These are phyloP conservation scores for Blastosporella zonata DNA, from an alignment of 1,284 basidiomycete genomes.

Conservation along the genomic window DNA sequence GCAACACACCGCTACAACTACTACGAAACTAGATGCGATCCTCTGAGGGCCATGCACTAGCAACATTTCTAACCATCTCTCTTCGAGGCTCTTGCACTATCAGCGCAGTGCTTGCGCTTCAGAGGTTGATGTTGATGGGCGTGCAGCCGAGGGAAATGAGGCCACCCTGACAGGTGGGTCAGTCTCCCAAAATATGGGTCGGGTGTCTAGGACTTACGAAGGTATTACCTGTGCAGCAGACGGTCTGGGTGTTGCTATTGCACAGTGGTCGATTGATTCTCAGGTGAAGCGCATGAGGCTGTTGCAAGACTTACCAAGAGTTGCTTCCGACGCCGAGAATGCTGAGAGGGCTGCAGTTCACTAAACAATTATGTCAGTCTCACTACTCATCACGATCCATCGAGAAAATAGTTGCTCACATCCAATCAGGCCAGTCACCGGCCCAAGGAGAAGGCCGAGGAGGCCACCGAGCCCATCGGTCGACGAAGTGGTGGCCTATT, in stretches of 20 bases:
- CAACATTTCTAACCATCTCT: not conserved
- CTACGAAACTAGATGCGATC: not conserved
- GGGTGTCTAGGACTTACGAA: constrained; percentile 19
- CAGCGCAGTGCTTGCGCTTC: not conserved
- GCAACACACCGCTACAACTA: not conserved
- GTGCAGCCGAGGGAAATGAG: constrained; percentile 15
- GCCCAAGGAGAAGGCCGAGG: constrained; percentile 17
- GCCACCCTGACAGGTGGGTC: constrained; percentile 7
- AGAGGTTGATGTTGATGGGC: constrained; percentile 12
- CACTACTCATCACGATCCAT: not conserved
- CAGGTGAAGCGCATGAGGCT: not conserved
- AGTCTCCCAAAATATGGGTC: too few species aligned
- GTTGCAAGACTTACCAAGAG: constrained; percentile 3
- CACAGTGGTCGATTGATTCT: not conserved
- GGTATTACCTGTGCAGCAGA: constrained; percentile 22
- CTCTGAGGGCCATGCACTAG: constrained; percentile 1
- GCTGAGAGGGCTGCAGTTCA: constrained; percentile 11
- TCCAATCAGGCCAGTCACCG: constrained; percentile 19
- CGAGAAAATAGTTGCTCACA: constrained; percentile 14
- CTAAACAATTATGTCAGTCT: constrained; percentile 2
- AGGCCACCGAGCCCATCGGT: constrained; percentile 15
- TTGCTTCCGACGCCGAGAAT: constrained; percentile 8
- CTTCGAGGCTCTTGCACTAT: not conserved
- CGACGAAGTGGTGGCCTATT: constrained; percentile 5
- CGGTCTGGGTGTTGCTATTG: constrained; percentile 17